Conservation (phyloP, 371 early-diverging fungal species). For the Batkoa obscura region DNA sequence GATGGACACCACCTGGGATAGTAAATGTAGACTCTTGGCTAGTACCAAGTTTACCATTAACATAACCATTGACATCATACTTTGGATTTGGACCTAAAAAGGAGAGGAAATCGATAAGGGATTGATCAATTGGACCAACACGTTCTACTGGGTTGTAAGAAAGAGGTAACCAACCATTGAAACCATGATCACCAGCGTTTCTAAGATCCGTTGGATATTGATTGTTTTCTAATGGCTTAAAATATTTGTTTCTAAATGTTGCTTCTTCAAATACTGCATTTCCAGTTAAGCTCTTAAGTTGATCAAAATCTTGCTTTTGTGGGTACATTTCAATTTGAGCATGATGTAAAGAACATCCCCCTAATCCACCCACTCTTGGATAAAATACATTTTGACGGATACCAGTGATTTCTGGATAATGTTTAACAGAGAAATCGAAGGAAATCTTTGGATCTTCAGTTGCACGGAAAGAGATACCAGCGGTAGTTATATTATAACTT, state of each 20-base stretch:
- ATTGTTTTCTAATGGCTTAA: not conserved
- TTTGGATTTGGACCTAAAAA: not conserved
- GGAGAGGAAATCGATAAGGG: too few species aligned
- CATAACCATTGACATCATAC: not conserved
- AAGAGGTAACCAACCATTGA: slow-evolving; percentile 1
- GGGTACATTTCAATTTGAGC: not conserved
- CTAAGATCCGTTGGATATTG: not conserved
- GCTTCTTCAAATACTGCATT: too few species aligned
- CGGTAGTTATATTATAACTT: not conserved
- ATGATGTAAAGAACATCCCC: not conserved
- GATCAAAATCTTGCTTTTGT: not conserved
- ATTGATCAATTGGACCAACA: not conserved
- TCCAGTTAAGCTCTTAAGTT: too few species aligned
- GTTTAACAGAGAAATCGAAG: not conserved
- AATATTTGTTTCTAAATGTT: not conserved
- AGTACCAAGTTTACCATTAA: not conserved
- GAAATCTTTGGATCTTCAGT: not conserved
- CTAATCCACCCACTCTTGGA: slow-evolving; percentile 1
- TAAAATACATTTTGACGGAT: not conserved
- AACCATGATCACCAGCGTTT: not conserved
- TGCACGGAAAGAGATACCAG: not conserved
- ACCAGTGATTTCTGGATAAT: not conserved
- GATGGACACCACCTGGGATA: not conserved
- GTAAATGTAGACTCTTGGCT: not conserved
- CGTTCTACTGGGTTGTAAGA: too few species aligned